Evolutionary conservation across 192 early-diverging fungal genomes (phyloP).

Genomic region (Haplosporangium gracile): DNA sequence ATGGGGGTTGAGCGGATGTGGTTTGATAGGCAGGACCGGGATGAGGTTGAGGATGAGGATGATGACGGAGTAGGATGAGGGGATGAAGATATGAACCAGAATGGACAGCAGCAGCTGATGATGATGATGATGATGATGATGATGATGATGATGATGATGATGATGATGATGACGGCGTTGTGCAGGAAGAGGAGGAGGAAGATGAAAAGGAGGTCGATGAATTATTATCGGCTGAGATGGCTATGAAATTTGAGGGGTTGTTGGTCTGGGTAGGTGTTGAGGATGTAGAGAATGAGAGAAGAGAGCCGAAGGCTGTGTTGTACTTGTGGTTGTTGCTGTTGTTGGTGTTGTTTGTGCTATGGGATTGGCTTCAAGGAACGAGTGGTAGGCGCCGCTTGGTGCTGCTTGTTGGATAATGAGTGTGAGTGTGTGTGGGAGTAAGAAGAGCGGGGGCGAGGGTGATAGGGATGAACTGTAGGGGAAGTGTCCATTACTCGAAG

Average conservation of each 20-base stretch:
- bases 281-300: neutral
- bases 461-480: neutral
- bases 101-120: constrained; percentile 9
- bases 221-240: neutral
- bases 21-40: constrained; percentile 31
- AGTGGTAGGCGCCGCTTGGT: neutral
- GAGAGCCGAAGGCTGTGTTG: neutral
- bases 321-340: neutral
- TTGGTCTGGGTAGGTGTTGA: neutral
- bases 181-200: neutral
- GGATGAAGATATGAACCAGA: neutral
- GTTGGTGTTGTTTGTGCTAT: neutral
- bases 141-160: constrained; percentile 26
- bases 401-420: neutral
- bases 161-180: constrained; percentile 11
- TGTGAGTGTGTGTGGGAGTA: neutral
- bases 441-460: neutral
- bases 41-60: constrained; percentile 12
- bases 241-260: neutral
- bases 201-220: neutral
- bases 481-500: constrained; percentile 7
- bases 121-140: constrained; percentile 14
- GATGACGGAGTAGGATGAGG: neutral
- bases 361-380: neutral
- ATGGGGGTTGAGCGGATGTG: constrained; percentile 18